Evolutionary conservation across 768 basidiomycete genomes (phyloP).

Genomic region (Mycena vitilis): DNA sequence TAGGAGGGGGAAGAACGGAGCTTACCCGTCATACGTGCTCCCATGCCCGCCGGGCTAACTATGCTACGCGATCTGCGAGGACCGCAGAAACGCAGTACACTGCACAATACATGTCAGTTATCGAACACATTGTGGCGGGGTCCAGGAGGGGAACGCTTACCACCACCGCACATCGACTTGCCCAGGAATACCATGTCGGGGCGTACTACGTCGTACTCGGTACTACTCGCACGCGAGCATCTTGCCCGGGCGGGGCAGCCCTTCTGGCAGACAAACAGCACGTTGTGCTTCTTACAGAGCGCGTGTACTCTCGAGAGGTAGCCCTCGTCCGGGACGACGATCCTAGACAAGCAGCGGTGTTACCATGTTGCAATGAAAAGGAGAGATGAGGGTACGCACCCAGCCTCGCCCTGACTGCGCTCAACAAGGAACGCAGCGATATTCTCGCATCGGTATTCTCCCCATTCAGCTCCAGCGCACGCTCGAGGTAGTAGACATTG

Average conservation of each 20-base stretch:
- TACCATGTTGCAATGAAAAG: no score
- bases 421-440: constrained; percentile 96
- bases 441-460: no score
- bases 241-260: constrained; percentile 93
- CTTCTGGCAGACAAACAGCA: constrained; percentile 96
- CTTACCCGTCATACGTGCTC: constrained; percentile 93
- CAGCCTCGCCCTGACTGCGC: constrained; percentile 99
- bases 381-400: constrained; percentile 54
- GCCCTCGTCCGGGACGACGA: constrained; percentile 90
- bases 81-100: constrained; percentile 98
- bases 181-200: constrained; percentile 95
- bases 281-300: constrained; percentile 93
- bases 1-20: constrained; percentile 14
- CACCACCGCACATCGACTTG: constrained; percentile 96
- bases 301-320: constrained; percentile 83
- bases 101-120: constrained; percentile 40
- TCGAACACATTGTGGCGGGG: background rate
- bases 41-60: constrained; percentile 98
- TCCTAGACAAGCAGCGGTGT: constrained; percentile 59
- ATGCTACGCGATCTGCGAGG: constrained; percentile 90
- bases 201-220: constrained; percentile 85
- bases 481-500: constrained; percentile 80
- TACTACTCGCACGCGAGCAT: constrained; percentile 93
- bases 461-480: constrained; percentile 84
- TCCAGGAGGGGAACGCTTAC: constrained; percentile 65